Evolutionary conservation across 2,329 filamentous ascomycete species (phyloP), one percentile per base, ranked within the genome.

Genomic region (Plectosphaerella sp.): DNA sequence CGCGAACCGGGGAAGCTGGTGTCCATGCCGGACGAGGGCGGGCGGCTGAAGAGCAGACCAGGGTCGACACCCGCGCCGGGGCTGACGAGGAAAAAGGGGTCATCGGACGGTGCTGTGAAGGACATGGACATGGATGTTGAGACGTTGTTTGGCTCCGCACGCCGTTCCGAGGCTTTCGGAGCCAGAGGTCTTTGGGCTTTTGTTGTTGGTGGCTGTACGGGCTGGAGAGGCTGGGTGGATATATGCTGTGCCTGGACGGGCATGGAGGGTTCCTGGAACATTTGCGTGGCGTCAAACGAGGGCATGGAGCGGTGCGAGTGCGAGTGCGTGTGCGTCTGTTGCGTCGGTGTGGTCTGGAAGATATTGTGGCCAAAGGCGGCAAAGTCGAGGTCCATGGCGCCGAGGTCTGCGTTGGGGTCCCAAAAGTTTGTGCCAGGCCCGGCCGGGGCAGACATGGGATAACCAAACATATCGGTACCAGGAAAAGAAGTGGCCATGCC

Each of bases 331-430:
- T 14, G 41, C n/a, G 41, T 43, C 16, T 43, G 28, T 7, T 33
- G 48, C 25, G 59, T 57, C n/a, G 64, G 62, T 12, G 28, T 33
- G 18, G 65, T 61, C 51, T 71, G 71, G 57, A 82, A 80, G 35
- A 78, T 64, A 50, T 72, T 69, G 18, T 69, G 62, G 18, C 68
- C 70, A 18, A 74, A 66, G 16, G 70, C 65, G 46, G 70, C 67
- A 54, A 84, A 85, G 59, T 85, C 82, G 50, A 86, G 67, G 52
- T 84, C 81, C 78, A 86, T 83, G 22, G 70, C 74, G 41, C 63
- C 65, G 74, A 84, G 78, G 54, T 66, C 65, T 35, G 68, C 61
- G 49, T 78, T 74, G 4, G 75, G 69, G 54, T 83, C 80, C 83
- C 83, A 86, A 56, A 84, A 85, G 37, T 74, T 79, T 3, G 71